Evolutionary conservation across 2,329 filamentous ascomycete species (phyloP), one percentile per base, ranked within the genome.

Genomic region (Colletotrichum sp.): DNA sequence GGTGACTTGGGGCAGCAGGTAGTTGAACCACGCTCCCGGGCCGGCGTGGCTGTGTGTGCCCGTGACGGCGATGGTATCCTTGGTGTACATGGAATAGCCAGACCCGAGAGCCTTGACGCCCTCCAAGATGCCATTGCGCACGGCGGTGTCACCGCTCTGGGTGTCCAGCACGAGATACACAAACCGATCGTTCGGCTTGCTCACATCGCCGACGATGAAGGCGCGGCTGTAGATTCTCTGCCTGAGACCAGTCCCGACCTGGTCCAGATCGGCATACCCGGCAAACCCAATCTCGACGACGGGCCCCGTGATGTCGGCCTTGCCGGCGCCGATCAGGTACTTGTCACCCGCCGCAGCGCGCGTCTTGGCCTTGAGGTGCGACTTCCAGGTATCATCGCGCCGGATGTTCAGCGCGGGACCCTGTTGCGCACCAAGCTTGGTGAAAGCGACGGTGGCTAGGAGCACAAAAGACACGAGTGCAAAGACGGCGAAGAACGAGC

Each of bases 11-110:
- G 96, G 96, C 8, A 98, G 87, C 12, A 98, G 89, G 81, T 98
- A 98, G 84, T 98, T 98, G 81, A 97, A 88, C 95, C 95, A 98
- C 8, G 94, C 96, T 3, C 94, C 96, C 0, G 96, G 96, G 0
- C 96, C 96, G 29, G 95, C 93, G 84, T 98, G 96, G 31, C 94
- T 97, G 82, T 98, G 96, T 0, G 96, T 98, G 68, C 96, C 96
- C 0, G 95, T 98, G 27, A 98, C 90, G 38, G 96, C 96, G 43
- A 98, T 85, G 80, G 98, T 98, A 78, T 94, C 89, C 78, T 94
- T 90, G 61, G 89, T 90, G 83, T 98, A 98, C 33, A 93, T 84
- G 2, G 90, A 86, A 81, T 96, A 98, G 5, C 93, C 92, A 18
- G 87, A 82, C 0, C 96, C 96, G 9, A 98, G 85, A 0, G 85